Evolutionary conservation across 306 rosid genomes (phyloP), one percentile per base, ranked within the genome.

Genomic region (Medicago ruthenica): DNA sequence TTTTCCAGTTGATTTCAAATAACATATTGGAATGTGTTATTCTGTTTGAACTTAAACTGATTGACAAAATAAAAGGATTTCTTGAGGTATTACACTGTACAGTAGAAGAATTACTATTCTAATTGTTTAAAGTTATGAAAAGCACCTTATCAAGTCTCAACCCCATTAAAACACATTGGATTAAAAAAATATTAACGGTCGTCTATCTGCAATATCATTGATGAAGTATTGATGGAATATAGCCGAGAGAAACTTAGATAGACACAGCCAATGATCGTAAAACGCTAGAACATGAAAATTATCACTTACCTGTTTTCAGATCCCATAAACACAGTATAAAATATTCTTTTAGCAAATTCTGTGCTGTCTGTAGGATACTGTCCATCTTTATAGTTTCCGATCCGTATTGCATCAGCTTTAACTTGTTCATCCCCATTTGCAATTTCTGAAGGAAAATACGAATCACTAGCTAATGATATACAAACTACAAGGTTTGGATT

Each of bases 271-370:
- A 59, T 62, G 20, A 67, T 16, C 44, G 37, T 54, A 57, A 48
- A 75, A 67, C 79, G 58, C 18, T 67, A 59, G 60, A 71, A 79
- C 68, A 47, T 21, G 51, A 77, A 50, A 67, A 27, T 16, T 36
- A 47, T 65, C 41, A 68, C 57, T 55, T 73, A 84, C 99, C 99
- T 95, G 84, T 95, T 95, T 80, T 95, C 98, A 81, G 99, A 81
- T 79, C 99, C 97, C 99, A 95, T 95, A 75, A 85, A 95, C 74
- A 92, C 90, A 1, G 97, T 90, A 83, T 90, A 95, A 79, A 95
- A 92, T 81, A 95, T 66, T 53, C 96, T 91, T 77, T 80, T 92
- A 27, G 99, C 96, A 53, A 95, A 92, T 81, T 95, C 99, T 79
- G 88, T 88, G 76, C 97, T 86, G 81, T 95, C 93, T 22, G 91